These are phyloP conservation scores for Gracilaria domingensis DNA, from an alignment of 23 red algal genomes.

Conservation along the genomic window DNA sequence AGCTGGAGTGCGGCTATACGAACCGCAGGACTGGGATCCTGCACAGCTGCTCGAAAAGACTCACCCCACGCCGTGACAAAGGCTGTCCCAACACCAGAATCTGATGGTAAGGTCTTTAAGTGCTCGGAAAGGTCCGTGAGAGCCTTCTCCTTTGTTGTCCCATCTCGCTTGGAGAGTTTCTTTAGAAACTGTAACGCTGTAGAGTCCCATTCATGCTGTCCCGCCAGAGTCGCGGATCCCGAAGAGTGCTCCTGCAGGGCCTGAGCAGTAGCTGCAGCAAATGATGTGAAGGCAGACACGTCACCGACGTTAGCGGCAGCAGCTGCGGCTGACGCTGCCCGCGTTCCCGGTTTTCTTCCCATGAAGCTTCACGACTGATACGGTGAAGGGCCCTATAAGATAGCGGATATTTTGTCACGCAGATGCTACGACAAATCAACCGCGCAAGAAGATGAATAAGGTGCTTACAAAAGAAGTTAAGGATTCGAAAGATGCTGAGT, in stretches of 20 bases:
- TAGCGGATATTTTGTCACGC: too few relatives aligned
- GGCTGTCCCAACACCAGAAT: constrained; percentile 4
- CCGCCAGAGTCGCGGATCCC: background rate
- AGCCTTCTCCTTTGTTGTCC: constrained; percentile 55
- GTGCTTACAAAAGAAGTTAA: background rate
- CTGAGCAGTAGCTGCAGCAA: constrained; percentile 72
- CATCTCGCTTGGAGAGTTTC: constrained; percentile 66
- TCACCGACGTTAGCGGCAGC: constrained; percentile 47
- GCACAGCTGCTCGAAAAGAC: constrained; percentile 10
- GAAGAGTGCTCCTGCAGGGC: constrained; percentile 32
- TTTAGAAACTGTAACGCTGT: constrained; percentile 44
- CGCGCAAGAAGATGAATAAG: background rate
- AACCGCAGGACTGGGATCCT: constrained; percentile 37
- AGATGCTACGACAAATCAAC: too few relatives aligned
- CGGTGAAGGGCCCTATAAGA: too few relatives aligned
- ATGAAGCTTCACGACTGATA: background rate
- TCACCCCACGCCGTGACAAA: constrained; percentile 60
- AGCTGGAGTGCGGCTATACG: constrained; percentile 38
- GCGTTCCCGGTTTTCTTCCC: constrained; percentile 39
- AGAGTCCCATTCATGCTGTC: constrained; percentile 51
- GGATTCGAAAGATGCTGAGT: background rate
- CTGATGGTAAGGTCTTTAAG: background rate
- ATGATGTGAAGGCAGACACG: constrained; percentile 58
- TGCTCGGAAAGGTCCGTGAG: constrained; percentile 51
- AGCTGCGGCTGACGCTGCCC: constrained; percentile 50